Conservation (phyloP, 768 basidiomycete species). For the Fomitopsis serialis region DNA sequence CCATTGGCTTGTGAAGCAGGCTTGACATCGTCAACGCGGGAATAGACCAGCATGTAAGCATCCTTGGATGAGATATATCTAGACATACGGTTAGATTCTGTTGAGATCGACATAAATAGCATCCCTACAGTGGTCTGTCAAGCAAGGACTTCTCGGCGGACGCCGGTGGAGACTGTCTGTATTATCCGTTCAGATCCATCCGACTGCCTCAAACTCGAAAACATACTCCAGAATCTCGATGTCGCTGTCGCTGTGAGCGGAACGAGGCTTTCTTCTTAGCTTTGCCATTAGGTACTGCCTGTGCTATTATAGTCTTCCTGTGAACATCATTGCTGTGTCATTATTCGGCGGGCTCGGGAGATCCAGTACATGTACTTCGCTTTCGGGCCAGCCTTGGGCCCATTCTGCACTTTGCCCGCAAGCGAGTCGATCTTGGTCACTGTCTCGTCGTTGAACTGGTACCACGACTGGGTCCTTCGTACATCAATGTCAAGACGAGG, state of each 20-base stretch:
- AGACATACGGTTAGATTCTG: not conserved
- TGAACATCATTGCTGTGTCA: not conserved
- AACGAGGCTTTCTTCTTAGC: slow-evolving; percentile 45
- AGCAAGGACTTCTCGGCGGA: not conserved
- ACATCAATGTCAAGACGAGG: not conserved
- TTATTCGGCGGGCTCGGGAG: not conserved
- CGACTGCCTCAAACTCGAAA: not conserved
- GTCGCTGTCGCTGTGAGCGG: slow-evolving; percentile 28
- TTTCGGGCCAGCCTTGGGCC: slow-evolving; percentile 25
- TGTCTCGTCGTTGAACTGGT: slow-evolving; percentile 86
- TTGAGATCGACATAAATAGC: not conserved
- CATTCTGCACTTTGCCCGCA: slow-evolving; percentile 35
- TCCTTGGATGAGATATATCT: slow-evolving; percentile 67
- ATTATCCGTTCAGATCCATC: not conserved
- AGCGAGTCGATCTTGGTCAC: slow-evolving; percentile 61
- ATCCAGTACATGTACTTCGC: not conserved
- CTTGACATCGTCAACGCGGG: slow-evolving; percentile 30
- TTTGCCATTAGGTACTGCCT: not conserved
- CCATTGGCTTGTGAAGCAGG: too few relatives aligned
- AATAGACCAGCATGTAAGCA: slow-evolving; percentile 94
- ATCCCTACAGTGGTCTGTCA: slow-evolving; percentile 8
- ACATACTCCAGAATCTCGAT: slow-evolving; percentile 20
- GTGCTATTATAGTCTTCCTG: not conserved
- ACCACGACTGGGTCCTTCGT: slow-evolving; percentile 69
- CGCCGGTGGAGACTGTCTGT: not conserved